These are phyloP conservation scores for Penicillium psychrosexuale DNA, from an alignment of 2,329 filamentous ascomycete species.

Conservation along the genomic window DNA sequence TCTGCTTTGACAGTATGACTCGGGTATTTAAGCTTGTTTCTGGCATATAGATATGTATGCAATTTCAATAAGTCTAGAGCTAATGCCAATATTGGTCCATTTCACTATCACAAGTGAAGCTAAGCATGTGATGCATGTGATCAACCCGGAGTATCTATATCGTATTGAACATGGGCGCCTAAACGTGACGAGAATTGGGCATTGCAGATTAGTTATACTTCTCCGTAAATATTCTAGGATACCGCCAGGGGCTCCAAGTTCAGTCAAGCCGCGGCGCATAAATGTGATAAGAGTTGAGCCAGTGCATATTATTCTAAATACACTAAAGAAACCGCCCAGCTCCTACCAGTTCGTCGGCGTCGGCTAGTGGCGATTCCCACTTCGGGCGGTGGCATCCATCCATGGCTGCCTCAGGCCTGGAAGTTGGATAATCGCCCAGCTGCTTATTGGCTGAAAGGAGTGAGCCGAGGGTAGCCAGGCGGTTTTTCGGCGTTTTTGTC, in stretches of 20 bases:
- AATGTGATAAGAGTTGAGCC: not conserved
- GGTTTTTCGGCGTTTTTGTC: constrained; percentile 25
- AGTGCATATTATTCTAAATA: not conserved
- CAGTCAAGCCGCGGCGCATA: too few relatives aligned
- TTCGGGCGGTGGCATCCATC: not conserved
- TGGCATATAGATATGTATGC: constrained; percentile 5
- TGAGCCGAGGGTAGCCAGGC: constrained; percentile 22
- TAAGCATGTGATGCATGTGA: constrained; percentile 9
- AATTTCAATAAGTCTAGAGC: not conserved
- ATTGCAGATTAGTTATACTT: not conserved
- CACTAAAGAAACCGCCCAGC: not conserved
- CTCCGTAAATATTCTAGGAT: too few relatives aligned
- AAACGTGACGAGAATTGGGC: not conserved
- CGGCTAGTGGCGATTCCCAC: not conserved
- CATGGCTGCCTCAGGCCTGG: not conserved
- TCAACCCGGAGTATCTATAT: not conserved
- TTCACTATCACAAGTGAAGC: not conserved
- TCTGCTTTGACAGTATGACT: not conserved
- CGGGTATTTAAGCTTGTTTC: constrained; percentile 6
- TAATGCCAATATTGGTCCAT: constrained; percentile 3
- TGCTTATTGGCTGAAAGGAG: constrained; percentile 26
- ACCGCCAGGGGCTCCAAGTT: too few relatives aligned
- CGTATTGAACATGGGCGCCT: not conserved
- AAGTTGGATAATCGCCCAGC: constrained; percentile 26
- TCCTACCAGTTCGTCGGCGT: not conserved